These are phyloP conservation scores for Leersia perrieri DNA, from an alignment of 176 grass and related monocot species.

Conservation along the genomic window DNA sequence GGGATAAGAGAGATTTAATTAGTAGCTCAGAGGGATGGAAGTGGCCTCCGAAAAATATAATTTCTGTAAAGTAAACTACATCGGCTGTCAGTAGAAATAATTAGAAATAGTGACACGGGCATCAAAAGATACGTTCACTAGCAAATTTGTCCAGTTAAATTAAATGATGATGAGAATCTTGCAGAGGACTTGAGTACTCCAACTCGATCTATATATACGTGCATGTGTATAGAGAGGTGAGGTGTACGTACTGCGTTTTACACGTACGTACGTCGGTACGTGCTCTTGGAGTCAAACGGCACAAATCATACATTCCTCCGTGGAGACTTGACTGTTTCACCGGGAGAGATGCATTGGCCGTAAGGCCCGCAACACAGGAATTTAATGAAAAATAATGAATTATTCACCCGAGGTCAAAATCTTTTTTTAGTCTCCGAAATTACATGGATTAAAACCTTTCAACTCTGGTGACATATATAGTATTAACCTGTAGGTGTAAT, in stretches of 20 bases:
- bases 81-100: constrained; percentile 32
- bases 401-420: background rate
- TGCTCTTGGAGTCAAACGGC: background rate
- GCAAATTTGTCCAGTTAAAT: constrained; percentile 15
- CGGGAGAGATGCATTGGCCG: background rate
- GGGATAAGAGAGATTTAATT: background rate
- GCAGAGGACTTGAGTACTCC: background rate
- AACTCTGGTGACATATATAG: background rate
- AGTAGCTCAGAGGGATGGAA: background rate
- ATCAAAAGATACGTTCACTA: constrained; percentile 35
- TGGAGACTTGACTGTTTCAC: background rate
- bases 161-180: constrained; percentile 19
- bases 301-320: background rate
- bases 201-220: background rate
- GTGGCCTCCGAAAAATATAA: background rate
- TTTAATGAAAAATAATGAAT: background rate
- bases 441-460: background rate
- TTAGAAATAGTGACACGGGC: constrained; percentile 23
- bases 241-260: background rate
- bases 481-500: no score
- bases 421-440: background rate
- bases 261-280: background rate
- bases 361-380: background rate
- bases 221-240: background rate
- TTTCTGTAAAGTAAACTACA: background rate